A percentile compares a stretch with the other conserved stretches of the same genome.
Conservation (phyloP, 352 stramenopile genomes). For the Phytopythium mirpurense region DNA sequence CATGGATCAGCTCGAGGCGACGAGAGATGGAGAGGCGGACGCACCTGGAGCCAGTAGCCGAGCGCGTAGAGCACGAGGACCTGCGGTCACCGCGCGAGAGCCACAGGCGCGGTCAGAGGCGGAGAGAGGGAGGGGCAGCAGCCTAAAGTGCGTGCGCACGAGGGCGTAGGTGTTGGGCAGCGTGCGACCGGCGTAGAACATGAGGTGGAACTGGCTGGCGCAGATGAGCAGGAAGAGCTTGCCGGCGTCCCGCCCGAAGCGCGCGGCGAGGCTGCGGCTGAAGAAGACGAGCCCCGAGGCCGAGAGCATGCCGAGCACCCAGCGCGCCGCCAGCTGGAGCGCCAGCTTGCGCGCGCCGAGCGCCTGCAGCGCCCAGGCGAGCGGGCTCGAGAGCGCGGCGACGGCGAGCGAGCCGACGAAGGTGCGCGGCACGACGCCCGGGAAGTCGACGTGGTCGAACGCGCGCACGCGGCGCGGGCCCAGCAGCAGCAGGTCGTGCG, state of each 20-base stretch:
- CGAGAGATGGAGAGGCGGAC: conserved; percentile 1
- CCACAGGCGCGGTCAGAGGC: not conserved
- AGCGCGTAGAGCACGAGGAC: conserved; percentile 56
- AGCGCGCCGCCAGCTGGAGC: conserved; percentile 59
- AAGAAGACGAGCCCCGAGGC: conserved; percentile 54
- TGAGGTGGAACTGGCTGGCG: conserved; percentile 95
- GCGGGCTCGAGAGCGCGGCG: conserved; percentile 33
- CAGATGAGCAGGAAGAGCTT: conserved; percentile 86
- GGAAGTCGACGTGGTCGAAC: conserved; percentile 98
- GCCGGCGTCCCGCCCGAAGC: conserved; percentile 50
- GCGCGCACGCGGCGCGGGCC: conserved; percentile 29
- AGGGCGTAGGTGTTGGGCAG: conserved; percentile 98
- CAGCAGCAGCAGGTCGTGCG: conserved; percentile 93
- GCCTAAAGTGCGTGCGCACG: conserved; percentile 15
- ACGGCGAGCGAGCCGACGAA: conserved; percentile 91
- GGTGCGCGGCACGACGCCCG: conserved; percentile 96
- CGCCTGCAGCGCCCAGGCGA: conserved; percentile 23
- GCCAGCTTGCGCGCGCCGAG: conserved; percentile 34
- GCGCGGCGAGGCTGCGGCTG: conserved; percentile 44
- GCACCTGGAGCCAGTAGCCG: conserved; percentile 54
- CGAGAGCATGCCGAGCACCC: conserved; percentile 53
- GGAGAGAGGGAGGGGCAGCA: not conserved
- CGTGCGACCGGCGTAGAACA: conserved; percentile 96
- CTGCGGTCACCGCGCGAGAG: not conserved
- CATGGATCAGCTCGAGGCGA: not conserved